Base-by-base conservation (phyloP, 2,329 filamentous ascomycete species). In the Endoconidiophora polonica region DNA sequence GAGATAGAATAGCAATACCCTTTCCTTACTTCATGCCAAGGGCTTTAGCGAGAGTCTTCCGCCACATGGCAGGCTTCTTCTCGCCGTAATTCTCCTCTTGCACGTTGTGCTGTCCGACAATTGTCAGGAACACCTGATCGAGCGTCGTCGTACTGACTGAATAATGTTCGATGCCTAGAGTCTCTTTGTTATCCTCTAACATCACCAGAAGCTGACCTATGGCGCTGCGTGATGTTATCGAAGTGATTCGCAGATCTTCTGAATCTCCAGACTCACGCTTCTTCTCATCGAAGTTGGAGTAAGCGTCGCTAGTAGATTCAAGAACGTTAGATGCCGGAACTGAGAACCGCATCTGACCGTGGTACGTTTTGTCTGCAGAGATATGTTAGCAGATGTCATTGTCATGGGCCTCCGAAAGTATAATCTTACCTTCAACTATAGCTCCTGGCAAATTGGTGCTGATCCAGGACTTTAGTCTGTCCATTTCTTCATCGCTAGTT, bases 121-220 rank as follows among this genome's bases (percentile, higher is more conserved):
- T 91, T 23, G 74, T 74, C 61, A 95, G 64, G 64, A 95, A 95
- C 0, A 95, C 87, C 63, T 94, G 85, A 60, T 95, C 88, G 40
- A 95, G 66, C 14, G 86, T 93, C 16, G 86, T 91, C 22, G 86
- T 85, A 52, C 77, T 83, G 56, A 94, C 86, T 46, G 82, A 86
- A 64, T 90, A 95, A 63, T 93, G 86, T 61, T 86, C 81, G 44
- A 94, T 73, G 0, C 83, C 83, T 24, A 94, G 63, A 3, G 65
- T 63, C 18, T 76, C 67, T 58, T 81, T 83, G 54, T 80, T 71
- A 56, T 78, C 75, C 63, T 95, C 88, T 1, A 94, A 68, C 39
- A 81, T 59, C 12, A 81, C 74, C 54, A 91, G 85, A 4, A 93
- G 66, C 4, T 71, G 69, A 0, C 83, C 79, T 20, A 90, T 79